Percentiles rank a stretch among this genome's conserved stretches.
phyloP scores from a whole-genome alignment of 108 stramenopile genomes.

The Cyclostephanos tholiformis region DNA sequence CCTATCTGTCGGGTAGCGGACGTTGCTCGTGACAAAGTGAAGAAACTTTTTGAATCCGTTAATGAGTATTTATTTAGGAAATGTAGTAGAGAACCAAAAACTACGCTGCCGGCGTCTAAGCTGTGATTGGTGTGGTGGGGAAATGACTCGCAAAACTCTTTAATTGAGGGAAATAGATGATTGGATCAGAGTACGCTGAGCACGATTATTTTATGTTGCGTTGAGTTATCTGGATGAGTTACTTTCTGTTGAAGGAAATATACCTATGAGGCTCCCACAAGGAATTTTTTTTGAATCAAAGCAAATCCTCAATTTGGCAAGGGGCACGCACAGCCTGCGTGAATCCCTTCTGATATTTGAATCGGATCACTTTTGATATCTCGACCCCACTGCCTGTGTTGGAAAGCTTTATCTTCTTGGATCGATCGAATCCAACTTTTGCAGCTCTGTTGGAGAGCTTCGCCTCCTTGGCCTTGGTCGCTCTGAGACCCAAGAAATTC shows the following conservation, averaged over 20 bases:
- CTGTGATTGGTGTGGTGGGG: too few species aligned
- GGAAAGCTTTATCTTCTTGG: slow-evolving; percentile 61
- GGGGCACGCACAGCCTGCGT: slow-evolving; percentile 82
- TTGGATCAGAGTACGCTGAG: too few species aligned
- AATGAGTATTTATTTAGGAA: too few species aligned
- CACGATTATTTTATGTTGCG: too few species aligned
- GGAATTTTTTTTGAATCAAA: slow-evolving; percentile 25
- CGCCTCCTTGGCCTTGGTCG: slow-evolving; percentile 66
- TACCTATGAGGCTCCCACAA: background rate
- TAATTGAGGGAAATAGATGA: too few species aligned
- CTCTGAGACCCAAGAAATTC: slow-evolving; percentile 72
- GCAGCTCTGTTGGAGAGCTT: slow-evolving; percentile 62
- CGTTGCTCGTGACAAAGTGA: too few species aligned
- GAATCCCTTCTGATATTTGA: slow-evolving; percentile 86
- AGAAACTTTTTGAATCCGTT: too few species aligned
- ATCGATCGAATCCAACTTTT: slow-evolving; percentile 64
- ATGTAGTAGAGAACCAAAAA: too few species aligned
- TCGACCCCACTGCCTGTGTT: slow-evolving; percentile 79
- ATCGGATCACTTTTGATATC: slow-evolving; percentile 66
- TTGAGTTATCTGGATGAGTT: too few species aligned
- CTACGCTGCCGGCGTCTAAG: too few species aligned
- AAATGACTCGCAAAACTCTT: too few species aligned
- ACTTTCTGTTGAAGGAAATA: background rate
- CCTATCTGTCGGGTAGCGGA: too few species aligned
- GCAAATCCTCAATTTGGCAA: slow-evolving; percentile 65